These are phyloP conservation scores for Aspergillus novofumigatus DNA, from an alignment of 2,329 filamentous ascomycete genomes.

Conservation along the genomic window DNA sequence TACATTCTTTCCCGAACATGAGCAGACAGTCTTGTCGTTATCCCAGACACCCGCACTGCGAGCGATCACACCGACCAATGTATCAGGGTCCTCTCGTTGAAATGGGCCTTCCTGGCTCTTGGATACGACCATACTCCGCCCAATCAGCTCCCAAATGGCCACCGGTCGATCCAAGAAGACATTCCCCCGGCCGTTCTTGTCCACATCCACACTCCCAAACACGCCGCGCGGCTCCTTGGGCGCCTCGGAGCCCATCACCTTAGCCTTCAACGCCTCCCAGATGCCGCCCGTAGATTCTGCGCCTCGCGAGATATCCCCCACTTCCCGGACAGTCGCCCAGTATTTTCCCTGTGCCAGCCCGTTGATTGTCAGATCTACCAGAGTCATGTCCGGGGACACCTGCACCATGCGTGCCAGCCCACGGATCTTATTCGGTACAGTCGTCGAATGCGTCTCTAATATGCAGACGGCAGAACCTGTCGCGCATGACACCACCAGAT, in stretches of 20 bases:
- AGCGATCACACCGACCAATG: conserved; percentile 88
- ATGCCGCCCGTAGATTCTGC: conserved; percentile 78
- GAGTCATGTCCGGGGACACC: conserved; percentile 69
- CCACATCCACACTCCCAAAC: conserved; percentile 73
- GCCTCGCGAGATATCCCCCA: conserved; percentile 79
- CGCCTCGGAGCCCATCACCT: conserved; percentile 32
- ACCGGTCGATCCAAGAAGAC: conserved; percentile 78
- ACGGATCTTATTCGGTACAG: conserved; percentile 65
- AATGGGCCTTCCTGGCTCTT: conserved; percentile 58
- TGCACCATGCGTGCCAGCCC: conserved; percentile 93
- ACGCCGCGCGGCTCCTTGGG: conserved; percentile 52
- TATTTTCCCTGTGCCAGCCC: conserved; percentile 80
- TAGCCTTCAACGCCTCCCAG: conserved; percentile 59
- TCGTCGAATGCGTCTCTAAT: conserved; percentile 72
- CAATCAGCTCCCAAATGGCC: conserved; percentile 94
- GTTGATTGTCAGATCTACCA: conserved; percentile 82
- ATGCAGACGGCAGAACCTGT: conserved; percentile 70
- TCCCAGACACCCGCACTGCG: conserved; percentile 98
- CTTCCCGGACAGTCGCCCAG: conserved; percentile 76
- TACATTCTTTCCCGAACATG: conserved; percentile 94
- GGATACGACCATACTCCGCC: conserved; percentile 83
- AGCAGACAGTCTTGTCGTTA: conserved; percentile 97
- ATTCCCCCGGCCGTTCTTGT: conserved; percentile 68
- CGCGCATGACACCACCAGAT: neutral
- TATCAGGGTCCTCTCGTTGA: conserved; percentile 73